phyloP scores from a whole-genome alignment of 2,329 filamentous ascomycete genomes.

The Aspergillus fructus region DNA sequence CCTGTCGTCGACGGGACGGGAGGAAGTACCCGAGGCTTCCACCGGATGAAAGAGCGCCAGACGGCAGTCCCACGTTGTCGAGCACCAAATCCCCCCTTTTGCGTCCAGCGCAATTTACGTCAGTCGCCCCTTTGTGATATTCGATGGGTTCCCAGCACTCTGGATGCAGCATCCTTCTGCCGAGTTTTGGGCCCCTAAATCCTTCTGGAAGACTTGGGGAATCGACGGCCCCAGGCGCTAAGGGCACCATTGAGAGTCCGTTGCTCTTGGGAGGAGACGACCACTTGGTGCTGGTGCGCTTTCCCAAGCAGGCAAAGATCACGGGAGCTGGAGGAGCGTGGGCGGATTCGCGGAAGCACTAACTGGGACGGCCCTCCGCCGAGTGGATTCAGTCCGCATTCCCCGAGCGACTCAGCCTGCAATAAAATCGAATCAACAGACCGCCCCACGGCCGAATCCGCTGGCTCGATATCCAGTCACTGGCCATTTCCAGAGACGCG shows the following conservation, averaged over 20 bases:
- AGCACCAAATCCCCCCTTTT: not conserved
- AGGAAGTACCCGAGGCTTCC: not conserved
- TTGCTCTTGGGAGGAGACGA: not conserved
- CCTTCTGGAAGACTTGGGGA: slow-evolving; percentile 23
- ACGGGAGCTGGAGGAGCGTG: slow-evolving; percentile 1
- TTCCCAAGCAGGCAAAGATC: slow-evolving; percentile 1
- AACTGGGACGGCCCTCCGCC: slow-evolving; percentile 22
- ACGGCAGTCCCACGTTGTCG: not conserved
- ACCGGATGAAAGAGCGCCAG: not conserved
- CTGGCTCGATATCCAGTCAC: not conserved
- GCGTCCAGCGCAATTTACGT: not conserved
- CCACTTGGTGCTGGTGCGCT: not conserved
- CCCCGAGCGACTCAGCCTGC: slow-evolving; percentile 20
- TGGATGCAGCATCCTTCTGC: slow-evolving; percentile 10
- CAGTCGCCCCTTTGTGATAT: not conserved
- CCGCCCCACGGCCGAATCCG: slow-evolving; percentile 13
- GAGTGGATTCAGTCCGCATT: slow-evolving; percentile 27
- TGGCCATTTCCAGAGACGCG: slow-evolving; percentile 13
- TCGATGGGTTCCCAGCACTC: slow-evolving; percentile 7
- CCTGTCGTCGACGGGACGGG: not conserved
- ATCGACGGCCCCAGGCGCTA: slow-evolving; percentile 15
- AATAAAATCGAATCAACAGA: slow-evolving; percentile 2
- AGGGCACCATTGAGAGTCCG: not conserved
- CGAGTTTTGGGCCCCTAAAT: slow-evolving; percentile 16
- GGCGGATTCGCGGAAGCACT: slow-evolving; percentile 17